These are phyloP conservation scores for Hanseniaspora guilliermondii DNA, from an alignment of 805 yeast genomes.

Conservation along the genomic window DNA sequence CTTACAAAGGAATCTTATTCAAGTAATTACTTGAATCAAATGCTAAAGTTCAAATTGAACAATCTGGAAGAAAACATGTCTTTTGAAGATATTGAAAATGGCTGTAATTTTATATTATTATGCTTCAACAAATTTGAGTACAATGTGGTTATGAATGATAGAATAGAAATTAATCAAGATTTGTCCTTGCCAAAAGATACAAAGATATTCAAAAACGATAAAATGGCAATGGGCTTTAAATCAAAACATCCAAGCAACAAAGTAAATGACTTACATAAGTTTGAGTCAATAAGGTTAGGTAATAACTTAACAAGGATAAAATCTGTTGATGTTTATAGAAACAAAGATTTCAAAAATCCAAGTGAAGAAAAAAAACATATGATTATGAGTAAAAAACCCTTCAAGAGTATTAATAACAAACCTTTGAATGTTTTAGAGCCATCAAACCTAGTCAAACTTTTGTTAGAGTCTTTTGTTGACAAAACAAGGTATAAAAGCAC, in stretches of 20 bases:
- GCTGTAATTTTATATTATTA: not conserved
- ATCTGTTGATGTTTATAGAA: not conserved
- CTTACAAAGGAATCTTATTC: not conserved
- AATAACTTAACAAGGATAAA: not conserved
- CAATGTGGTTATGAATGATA: conserved; percentile 5
- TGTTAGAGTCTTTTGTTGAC: conserved; percentile 3
- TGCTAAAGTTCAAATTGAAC: not conserved
- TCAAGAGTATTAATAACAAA: not conserved
- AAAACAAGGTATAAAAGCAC: not conserved
- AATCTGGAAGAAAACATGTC: conserved; percentile 4
- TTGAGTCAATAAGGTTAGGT: conserved; percentile 3
- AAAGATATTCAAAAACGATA: not conserved
- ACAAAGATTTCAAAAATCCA: not conserved
- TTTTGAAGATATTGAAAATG: conserved; percentile 6
- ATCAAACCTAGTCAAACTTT: not conserved
- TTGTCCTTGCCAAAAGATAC: not conserved
- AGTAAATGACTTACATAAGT: not conserved
- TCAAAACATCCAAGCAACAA: not conserved
- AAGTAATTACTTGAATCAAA: not conserved
- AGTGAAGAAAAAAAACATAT: not conserved
- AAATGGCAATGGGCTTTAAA: not conserved
- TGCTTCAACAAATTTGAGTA: not conserved
- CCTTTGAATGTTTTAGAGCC: conserved; percentile 5
- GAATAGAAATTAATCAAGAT: not conserved
- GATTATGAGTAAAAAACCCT: conserved; percentile 5